Evolutionary conservation across 2,329 filamentous ascomycete genomes (phyloP).

Genomic region (Trichophyton simii): DNA sequence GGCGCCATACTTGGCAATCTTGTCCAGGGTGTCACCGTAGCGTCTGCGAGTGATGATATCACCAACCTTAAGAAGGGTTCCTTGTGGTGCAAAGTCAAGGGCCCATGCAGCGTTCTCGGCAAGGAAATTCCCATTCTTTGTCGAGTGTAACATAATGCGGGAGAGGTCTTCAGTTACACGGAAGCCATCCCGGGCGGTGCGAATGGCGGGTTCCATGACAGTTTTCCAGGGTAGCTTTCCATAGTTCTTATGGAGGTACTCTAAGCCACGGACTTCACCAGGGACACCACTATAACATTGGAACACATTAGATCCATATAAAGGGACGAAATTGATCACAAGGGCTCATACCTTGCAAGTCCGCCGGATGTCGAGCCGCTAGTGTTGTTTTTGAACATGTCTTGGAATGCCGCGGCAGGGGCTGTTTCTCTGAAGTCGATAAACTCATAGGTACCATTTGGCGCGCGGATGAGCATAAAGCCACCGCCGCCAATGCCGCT

Average conservation of each 20-base stretch:
- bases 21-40: conserved; percentile 67
- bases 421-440: conserved; percentile 87
- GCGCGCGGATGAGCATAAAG: conserved; percentile 67
- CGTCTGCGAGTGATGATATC: conserved; percentile 69
- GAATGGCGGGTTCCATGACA: conserved; percentile 61
- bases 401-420: conserved; percentile 63
- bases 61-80: conserved; percentile 56
- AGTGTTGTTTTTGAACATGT: conserved; percentile 71
- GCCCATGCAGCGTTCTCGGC: conserved; percentile 67
- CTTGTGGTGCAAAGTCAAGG: conserved; percentile 76
- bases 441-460: conserved; percentile 65
- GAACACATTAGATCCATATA: not conserved
- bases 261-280: conserved; percentile 58
- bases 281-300: conserved; percentile 38
- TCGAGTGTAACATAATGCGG: conserved; percentile 53
- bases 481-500: conserved; percentile 77
- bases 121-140: conserved; percentile 50
- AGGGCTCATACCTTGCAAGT: conserved; percentile 42
- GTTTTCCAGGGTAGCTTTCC: conserved; percentile 55
- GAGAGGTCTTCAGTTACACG: conserved; percentile 59
- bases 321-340: not conserved
- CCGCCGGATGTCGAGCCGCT: conserved; percentile 58
- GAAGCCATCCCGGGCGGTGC: conserved; percentile 63
- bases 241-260: conserved; percentile 56
- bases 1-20: conserved; percentile 59